phyloP scores from a whole-genome alignment of 352 stramenopile species.

The Pythium coloratum region DNA sequence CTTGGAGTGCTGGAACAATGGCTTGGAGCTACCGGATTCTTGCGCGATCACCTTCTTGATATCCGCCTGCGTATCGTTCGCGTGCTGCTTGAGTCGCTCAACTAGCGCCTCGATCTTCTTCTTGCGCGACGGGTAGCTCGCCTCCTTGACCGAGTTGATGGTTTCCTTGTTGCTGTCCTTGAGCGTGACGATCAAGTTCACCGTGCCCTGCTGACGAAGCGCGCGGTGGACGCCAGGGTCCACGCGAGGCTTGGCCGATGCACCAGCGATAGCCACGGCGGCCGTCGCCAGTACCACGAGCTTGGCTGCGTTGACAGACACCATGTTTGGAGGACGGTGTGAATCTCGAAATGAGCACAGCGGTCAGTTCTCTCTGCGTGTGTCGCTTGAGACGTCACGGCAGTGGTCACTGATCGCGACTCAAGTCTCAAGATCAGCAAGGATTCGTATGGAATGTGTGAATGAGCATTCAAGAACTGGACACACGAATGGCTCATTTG shows the following conservation, averaged over 20 bases:
- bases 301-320: not conserved
- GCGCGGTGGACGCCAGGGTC: constrained; percentile 27
- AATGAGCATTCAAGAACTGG: not conserved
- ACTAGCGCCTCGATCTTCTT: constrained; percentile 17
- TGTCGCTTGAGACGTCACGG: not conserved
- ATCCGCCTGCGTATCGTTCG: constrained; percentile 1
- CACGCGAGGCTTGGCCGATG: constrained; percentile 7
- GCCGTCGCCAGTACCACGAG: not conserved
- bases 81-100: constrained; percentile 8
- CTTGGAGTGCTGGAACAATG: constrained; percentile 5
- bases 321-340: not conserved
- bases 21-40: not conserved
- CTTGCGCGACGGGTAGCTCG: constrained; percentile 15
- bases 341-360: not conserved
- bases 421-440: not conserved
- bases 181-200: constrained; percentile 35
- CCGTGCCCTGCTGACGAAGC: constrained; percentile 27
- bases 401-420: not conserved
- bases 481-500: not conserved
- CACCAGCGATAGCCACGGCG: not conserved
- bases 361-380: not conserved
- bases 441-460: not conserved
- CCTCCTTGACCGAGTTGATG: constrained; percentile 19
- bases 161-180: constrained; percentile 19
- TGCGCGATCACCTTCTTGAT: not conserved